Conservation (phyloP, 129 eudicot species). For the Artemisia tridentata region DNA sequence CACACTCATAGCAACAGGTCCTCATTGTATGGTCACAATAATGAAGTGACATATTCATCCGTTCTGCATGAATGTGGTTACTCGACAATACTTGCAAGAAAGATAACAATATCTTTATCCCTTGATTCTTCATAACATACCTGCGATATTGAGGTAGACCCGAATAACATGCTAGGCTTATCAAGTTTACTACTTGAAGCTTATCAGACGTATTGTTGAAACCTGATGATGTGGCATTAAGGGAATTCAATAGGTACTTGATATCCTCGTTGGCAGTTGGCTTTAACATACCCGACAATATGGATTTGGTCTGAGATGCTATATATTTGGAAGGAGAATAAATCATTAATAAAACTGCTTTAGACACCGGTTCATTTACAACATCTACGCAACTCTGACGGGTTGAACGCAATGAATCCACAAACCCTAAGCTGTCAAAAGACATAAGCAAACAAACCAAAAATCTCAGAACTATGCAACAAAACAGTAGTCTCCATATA, state of each 20-base stretch:
- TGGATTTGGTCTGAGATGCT: slow-evolving; percentile 44
- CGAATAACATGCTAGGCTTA: slow-evolving; percentile 58
- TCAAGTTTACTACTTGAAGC: slow-evolving; percentile 51
- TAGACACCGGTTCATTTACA: slow-evolving; percentile 51
- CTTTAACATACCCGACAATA: slow-evolving; percentile 45
- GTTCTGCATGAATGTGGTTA: slow-evolving; percentile 42
- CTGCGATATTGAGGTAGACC: slow-evolving; percentile 56
- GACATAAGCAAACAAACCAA: slow-evolving; percentile 16
- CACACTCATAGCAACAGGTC: slow-evolving; percentile 53
- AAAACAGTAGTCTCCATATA: background rate
- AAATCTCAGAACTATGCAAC: background rate
- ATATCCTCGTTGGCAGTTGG: slow-evolving; percentile 41
- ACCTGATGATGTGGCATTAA: slow-evolving; percentile 43
- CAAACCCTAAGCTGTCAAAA: slow-evolving; percentile 58
- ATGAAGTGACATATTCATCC: slow-evolving; percentile 47
- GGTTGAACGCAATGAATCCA: slow-evolving; percentile 47
- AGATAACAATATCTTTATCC: slow-evolving; percentile 43
- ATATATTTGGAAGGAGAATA: slow-evolving; percentile 75
- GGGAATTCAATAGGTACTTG: slow-evolving; percentile 41
- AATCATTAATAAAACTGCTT: slow-evolving; percentile 76
- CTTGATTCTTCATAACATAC: slow-evolving; percentile 41
- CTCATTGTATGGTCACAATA: slow-evolving; percentile 44
- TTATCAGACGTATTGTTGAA: slow-evolving; percentile 44
- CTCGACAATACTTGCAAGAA: slow-evolving; percentile 51
- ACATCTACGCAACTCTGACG: slow-evolving; percentile 50